Evolutionary conservation across 306 rosid genomes (phyloP).

Genomic region (Ormosia semicastrata): DNA sequence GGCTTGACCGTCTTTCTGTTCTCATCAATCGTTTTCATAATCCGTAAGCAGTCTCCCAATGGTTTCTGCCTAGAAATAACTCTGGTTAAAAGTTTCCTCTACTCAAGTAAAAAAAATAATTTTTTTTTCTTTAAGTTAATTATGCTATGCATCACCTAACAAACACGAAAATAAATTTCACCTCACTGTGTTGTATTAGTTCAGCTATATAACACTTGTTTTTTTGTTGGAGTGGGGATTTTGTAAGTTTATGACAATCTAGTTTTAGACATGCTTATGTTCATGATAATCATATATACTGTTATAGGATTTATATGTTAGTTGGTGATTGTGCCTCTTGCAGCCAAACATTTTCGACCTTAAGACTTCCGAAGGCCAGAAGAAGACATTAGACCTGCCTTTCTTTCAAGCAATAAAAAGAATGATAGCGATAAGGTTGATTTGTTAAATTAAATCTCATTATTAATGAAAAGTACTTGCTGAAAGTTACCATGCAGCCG

Average conservation of each 20-base stretch:
- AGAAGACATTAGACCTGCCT: constrained; percentile 29
- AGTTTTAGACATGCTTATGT: neutral
- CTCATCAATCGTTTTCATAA: constrained; percentile 14
- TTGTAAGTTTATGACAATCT: neutral
- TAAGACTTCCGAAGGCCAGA: neutral
- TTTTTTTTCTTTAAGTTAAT: neutral
- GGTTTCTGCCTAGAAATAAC: neutral
- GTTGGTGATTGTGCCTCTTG: constrained; percentile 18
- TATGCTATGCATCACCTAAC: constrained; percentile 6
- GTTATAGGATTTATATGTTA: neutral
- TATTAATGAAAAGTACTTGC: neutral
- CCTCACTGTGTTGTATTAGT: neutral
- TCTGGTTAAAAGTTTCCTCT: neutral
- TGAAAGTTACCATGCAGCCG: neutral
- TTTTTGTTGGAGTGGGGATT: too few species aligned
- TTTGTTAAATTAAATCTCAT: constrained; percentile 18
- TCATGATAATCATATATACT: neutral
- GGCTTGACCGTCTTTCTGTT: neutral
- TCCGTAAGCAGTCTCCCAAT: neutral
- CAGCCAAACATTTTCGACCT: constrained; percentile 8
- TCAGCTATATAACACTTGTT: neutral
- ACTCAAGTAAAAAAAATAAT: neutral
- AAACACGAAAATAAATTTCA: neutral
- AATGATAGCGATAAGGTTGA: constrained; percentile 13
- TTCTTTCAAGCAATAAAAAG: constrained; percentile 31